Percentiles rank a stretch among this genome's conserved stretches.
Evolutionary conservation across 257 asterid genomes (phyloP).

Genomic region (Ophiorrhiza pumila): DNA sequence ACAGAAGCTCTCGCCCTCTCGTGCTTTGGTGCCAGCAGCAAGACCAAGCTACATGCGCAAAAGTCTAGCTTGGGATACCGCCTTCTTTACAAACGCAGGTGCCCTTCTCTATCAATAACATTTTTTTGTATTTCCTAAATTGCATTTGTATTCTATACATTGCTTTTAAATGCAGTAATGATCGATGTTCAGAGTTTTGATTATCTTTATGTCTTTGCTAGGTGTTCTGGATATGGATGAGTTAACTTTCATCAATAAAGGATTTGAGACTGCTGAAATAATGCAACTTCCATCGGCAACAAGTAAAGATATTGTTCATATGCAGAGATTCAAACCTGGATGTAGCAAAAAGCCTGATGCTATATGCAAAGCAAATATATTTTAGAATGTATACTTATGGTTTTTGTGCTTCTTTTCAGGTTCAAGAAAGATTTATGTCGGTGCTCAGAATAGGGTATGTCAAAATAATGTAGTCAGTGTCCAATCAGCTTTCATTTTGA

Average conservation of each 20-base stretch:
- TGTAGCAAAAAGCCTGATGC: neutral
- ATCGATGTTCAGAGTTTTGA: neutral
- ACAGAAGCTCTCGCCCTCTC: slow-evolving; percentile 6
- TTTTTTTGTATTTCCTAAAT: neutral
- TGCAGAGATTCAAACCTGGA: neutral
- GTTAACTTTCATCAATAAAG: slow-evolving; percentile 47
- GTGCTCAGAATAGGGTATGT: slow-evolving; percentile 32
- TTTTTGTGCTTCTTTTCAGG: slow-evolving; percentile 29
- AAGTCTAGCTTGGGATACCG: slow-evolving; percentile 76
- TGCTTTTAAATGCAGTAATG: neutral
- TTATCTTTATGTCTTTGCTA: slow-evolving; percentile 16
- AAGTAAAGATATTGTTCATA: slow-evolving; percentile 7
- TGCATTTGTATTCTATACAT: neutral
- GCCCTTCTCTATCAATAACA: neutral
- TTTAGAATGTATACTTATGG: neutral
- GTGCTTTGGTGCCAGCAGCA: slow-evolving; percentile 20
- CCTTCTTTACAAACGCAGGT: slow-evolving; percentile 62
- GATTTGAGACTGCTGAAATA: slow-evolving; percentile 22
- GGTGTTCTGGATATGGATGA: slow-evolving; percentile 69
- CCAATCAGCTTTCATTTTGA: neutral
- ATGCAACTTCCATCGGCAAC: slow-evolving; percentile 19
- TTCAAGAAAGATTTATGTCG: slow-evolving; percentile 18
- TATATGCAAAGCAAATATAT: too few species aligned
- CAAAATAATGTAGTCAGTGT: neutral
- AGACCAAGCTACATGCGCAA: slow-evolving; percentile 54